Evolutionary conservation across 129 eudicot species (phyloP), one percentile per base, ranked within the genome.

Genomic region (Calendula officinalis): DNA sequence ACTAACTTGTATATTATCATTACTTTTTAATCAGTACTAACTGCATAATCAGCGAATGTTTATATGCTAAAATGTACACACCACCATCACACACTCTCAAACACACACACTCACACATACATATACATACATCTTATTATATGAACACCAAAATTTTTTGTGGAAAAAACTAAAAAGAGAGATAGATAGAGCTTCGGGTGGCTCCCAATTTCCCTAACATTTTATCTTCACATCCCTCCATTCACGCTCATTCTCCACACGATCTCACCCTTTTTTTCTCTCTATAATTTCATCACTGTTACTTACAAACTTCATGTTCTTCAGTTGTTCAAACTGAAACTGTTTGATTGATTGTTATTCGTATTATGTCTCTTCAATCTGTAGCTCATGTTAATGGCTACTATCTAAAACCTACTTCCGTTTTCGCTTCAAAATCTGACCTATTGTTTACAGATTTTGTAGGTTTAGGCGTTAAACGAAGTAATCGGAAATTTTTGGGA

Each of bases 221-320:
- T 82, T 80, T 73, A 79, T 82, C 88, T 71, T 68, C 88, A 74
- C 58, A 82, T 82, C 92, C 72, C 54, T 35, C 53, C 62, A 63
- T 69, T 62, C 51, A 66, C 65, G 56, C 73, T 77, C 83, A 64
- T 46, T 78, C 84, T 71, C 96, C 96, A 88, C 96, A 82, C 96
- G 82, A 79, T 77, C 77, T 36, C 50, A 15, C 45, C 44, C 37
- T 71, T 37, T 32, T 43, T 37, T 5, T 43, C 71, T 46, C 67
- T 58, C 59, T 35, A 59, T 17, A 22, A 6, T 12, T 52, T 10
- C 54, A 10, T 15, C 54, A 6, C 53, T 15, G 11, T 16, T 51
- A 16, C 44, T 35, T 10, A 3, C 54, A 71, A 40, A 3, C 33
- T 74, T 13, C 61, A 52, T 58, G 62, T 14, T 65, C 7, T 68